Percentiles rank a stretch among this genome's conserved stretches.
Evolutionary conservation across 371 early-diverging fungal genomes (phyloP).

Genomic region (Blakeslea trispora): DNA sequence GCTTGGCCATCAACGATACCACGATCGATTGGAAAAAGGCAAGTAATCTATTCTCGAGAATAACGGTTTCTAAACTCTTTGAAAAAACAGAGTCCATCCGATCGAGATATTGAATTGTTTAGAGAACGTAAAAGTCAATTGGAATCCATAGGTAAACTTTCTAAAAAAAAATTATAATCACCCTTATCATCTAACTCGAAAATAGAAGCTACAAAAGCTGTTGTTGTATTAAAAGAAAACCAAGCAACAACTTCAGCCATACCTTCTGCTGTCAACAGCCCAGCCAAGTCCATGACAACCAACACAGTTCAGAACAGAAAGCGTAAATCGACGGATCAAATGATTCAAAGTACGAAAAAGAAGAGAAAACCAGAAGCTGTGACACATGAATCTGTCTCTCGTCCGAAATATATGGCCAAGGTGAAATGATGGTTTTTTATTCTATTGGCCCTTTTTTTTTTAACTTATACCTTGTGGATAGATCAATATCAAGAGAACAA

Average conservation of each 20-base stretch:
- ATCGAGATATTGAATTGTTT: conserved; percentile 10
- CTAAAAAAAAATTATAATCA: conserved; percentile 3
- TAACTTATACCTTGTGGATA: too few species aligned
- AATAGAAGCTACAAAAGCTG: not conserved
- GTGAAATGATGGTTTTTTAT: too few species aligned
- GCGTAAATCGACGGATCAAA: not conserved
- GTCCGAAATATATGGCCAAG: conserved; percentile 7
- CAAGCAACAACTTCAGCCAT: not conserved
- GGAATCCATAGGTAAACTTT: conserved; percentile 18
- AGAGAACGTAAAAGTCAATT: not conserved
- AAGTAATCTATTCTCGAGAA: too few species aligned
- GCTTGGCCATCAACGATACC: conserved; percentile 30
- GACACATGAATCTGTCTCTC: not conserved
- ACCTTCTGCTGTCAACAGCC: not conserved
- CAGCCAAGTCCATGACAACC: not conserved
- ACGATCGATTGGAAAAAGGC: conserved; percentile 32
- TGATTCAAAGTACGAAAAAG: not conserved
- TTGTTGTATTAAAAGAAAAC: not conserved
- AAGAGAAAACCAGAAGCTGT: not conserved
- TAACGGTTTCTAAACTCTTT: too few species aligned
- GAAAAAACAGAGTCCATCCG: conserved; percentile 21
- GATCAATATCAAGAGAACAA: conserved; percentile 27
- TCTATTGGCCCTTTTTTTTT: too few species aligned
- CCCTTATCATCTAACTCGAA: not conserved
- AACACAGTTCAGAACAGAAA: too few species aligned